Evolutionary conservation across 2,329 filamentous ascomycete genomes (phyloP).

Genomic region (Zasmidium citrigriseum): DNA sequence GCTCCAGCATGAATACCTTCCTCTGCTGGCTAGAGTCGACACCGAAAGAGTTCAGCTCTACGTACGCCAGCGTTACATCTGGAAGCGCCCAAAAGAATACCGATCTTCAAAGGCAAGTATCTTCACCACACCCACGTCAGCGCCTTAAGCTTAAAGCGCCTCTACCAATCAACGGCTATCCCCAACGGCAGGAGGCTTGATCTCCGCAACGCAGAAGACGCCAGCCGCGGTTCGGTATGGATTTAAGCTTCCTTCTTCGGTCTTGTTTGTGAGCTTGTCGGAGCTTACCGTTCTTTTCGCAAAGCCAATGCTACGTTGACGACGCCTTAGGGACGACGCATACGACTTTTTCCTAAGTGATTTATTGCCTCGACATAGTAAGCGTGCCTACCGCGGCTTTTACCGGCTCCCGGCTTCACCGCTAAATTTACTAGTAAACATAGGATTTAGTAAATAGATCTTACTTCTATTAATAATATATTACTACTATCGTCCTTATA

Average conservation of each 20-base stretch:
- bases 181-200: neutral
- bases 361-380: too few relatives aligned
- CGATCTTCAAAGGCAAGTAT: neutral
- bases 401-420: too few relatives aligned
- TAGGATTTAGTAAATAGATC: too few relatives aligned
- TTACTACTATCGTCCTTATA: too few relatives aligned
- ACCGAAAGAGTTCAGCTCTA: neutral
- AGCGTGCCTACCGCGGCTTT: too few relatives aligned
- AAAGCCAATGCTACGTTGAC: neutral
- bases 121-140: neutral
- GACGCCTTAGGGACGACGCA: neutral
- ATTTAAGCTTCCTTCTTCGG: neutral
- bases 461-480: too few relatives aligned
- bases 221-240: neutral
- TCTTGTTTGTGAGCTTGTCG: neutral
- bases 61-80: neutral
- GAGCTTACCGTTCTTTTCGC: neutral
- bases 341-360: neutral
- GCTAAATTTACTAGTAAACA: too few relatives aligned
- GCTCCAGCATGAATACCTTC: neutral
- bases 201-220: neutral
- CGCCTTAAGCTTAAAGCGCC: neutral
- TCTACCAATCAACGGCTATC: neutral
- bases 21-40: neutral
- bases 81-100: neutral